Base-by-base conservation (phyloP, 495 filamentous ascomycete genomes). In the Staphylotrichum longicolle region DNA sequence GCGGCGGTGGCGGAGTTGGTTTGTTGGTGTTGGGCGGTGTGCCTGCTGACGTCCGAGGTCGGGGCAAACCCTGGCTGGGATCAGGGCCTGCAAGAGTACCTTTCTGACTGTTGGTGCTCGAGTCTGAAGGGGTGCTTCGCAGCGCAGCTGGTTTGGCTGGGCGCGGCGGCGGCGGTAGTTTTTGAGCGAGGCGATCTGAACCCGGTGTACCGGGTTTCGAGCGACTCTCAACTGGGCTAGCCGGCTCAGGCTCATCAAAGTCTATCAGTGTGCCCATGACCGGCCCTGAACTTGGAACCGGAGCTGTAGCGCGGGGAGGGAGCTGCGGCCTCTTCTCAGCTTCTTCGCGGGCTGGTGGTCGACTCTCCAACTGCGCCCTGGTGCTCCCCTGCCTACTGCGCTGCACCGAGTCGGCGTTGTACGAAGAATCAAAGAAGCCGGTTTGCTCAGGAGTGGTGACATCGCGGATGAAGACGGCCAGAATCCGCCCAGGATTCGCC, bases 401-500 rank as follows among this genome's bases (percentile, higher is more conserved):
- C 57, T 63, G 63, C 27, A 12, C 39, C 33, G 32, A 34, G 30
- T 64, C 47, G 6, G 56, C 61, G 3, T 75, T 75, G 58, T 86
- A 82, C 0, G 88, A 83, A 4, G 87, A 78, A 61, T 96, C 90
- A 67, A 96, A 95, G 69, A 93, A 96, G 3, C 83, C 80, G 10
- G 58, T 20, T 80, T 77, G 77, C 11, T 84, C 78, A 6, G 87
- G 78, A 0, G 91, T 96, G 0, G 95, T 97, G 20, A 98, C 88
- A 73, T 99, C 95, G 30, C 94, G 84, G 61, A 99, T 97, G 71
- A 96, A 99, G 37, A 99, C 83, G 0, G 72, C 82, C 9, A 96
- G 68, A 39, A 99, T 86, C 40, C 89, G 81, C 1, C 89, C 89
- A 0, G 91, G 94, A 70, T 96, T 88, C 10, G 88, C 85, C 27